Conservation (phyloP, 1,284 basidiomycete species). For the Ceratobasidium sp. region DNA sequence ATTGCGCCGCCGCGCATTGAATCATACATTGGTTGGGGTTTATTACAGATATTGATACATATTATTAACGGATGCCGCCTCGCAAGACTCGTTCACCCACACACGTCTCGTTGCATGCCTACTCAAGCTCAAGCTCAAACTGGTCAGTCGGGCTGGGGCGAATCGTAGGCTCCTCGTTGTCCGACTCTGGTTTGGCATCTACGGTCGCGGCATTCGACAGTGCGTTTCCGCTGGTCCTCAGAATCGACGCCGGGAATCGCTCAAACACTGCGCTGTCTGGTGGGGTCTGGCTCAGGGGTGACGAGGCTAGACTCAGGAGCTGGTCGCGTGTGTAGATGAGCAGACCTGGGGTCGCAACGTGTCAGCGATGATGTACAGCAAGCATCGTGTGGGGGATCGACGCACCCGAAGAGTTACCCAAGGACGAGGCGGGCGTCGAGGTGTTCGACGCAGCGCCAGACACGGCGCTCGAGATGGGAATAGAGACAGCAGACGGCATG, state of each 20-base stretch:
- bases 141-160: slow-evolving; percentile 20
- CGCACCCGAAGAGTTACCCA: slow-evolving; percentile 19
- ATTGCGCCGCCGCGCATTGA: neutral
- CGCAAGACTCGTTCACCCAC: slow-evolving; percentile 14
- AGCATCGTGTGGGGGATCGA: neutral
- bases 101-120: neutral
- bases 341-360: slow-evolving; percentile 14
- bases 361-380: slow-evolving; percentile 11
- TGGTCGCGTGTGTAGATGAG: slow-evolving; percentile 38
- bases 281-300: slow-evolving; percentile 37
- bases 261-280: slow-evolving; percentile 28
- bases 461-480: slow-evolving; percentile 26
- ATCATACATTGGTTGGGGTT: slow-evolving; percentile 26
- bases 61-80: slow-evolving; percentile 13
- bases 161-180: slow-evolving; percentile 21
- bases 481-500: slow-evolving; percentile 32
- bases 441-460: slow-evolving; percentile 11
- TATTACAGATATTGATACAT: slow-evolving; percentile 38
- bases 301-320: slow-evolving; percentile 37
- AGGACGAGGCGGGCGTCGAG: slow-evolving; percentile 30
- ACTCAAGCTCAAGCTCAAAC: slow-evolving; percentile 39
- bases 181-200: slow-evolving; percentile 25
- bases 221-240: slow-evolving; percentile 12
- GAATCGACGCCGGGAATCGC: slow-evolving; percentile 22
- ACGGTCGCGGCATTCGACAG: slow-evolving; percentile 16